Percentiles rank a stretch among this genome's conserved stretches.
These are phyloP conservation scores for Echinosphaeria canescens DNA, from an alignment of 2,329 filamentous ascomycete species.

Conservation along the genomic window DNA sequence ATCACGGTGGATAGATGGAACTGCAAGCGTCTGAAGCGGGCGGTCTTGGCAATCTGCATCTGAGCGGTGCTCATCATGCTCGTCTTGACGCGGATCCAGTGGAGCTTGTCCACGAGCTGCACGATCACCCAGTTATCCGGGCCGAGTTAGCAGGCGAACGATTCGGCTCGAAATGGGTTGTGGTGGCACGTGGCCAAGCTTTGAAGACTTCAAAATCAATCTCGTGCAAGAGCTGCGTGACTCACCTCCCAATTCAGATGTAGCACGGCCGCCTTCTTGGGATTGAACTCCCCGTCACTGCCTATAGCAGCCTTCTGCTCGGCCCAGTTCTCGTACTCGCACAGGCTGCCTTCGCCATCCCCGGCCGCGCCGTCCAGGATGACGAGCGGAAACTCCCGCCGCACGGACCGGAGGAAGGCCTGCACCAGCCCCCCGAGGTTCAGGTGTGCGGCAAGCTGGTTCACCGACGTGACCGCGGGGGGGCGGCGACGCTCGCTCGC, in stretches of 20 bases:
- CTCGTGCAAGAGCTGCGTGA: too few species aligned
- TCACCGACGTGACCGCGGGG: not conserved
- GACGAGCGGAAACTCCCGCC: slow-evolving; percentile 4
- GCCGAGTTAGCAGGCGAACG: slow-evolving; percentile 1
- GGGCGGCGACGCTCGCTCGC: slow-evolving; percentile 2
- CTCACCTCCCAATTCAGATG: too few species aligned
- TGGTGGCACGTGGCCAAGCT: too few species aligned
- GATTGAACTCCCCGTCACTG: slow-evolving; percentile 4
- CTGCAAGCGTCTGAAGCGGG: slow-evolving; percentile 4
- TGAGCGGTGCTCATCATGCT: slow-evolving; percentile 3
- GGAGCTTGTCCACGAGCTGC: slow-evolving; percentile 5
- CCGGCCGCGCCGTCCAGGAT: slow-evolving; percentile 5
- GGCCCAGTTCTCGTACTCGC: slow-evolving; percentile 1
- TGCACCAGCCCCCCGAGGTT: slow-evolving; percentile 2
- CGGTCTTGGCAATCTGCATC: slow-evolving; percentile 1
- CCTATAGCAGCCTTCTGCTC: slow-evolving; percentile 2
- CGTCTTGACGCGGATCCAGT: slow-evolving; percentile 5
- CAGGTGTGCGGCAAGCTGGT: slow-evolving; percentile 1
- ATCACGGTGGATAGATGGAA: slow-evolving; percentile 5
- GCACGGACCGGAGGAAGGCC: slow-evolving; percentile 5
- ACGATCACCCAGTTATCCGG: not conserved
- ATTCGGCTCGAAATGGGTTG: slow-evolving; percentile 5
- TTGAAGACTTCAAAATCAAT: too few species aligned
- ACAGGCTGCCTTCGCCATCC: slow-evolving; percentile 2
- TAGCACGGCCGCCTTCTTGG: too few species aligned